phyloP scores from a whole-genome alignment of 768 basidiomycete genomes.

The Hypholoma fasciculare region DNA sequence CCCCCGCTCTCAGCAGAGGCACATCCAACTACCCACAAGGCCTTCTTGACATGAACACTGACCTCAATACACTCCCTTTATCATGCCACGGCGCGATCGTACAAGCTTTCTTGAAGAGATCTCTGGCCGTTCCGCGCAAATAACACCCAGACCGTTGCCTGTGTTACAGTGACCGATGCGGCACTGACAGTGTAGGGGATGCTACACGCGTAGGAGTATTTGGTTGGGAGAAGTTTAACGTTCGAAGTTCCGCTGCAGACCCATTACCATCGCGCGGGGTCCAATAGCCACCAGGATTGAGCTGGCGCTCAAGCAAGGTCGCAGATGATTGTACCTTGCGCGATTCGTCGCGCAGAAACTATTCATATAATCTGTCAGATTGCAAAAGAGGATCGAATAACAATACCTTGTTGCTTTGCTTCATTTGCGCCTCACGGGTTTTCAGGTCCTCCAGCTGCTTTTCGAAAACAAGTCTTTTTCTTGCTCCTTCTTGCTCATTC shows the following conservation, averaged over 20 bases:
- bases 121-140: too few species aligned
- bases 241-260: constrained; percentile 43
- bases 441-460: constrained; percentile 74
- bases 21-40: too few species aligned
- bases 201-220: constrained; percentile 34
- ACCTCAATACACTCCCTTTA: too few species aligned
- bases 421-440: constrained; percentile 66
- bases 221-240: constrained; percentile 31
- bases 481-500: constrained; percentile 36
- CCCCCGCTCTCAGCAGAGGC: too few species aligned
- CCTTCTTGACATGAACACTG: too few species aligned
- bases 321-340: constrained; percentile 95
- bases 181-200: constrained; percentile 35
- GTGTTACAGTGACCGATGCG: constrained; percentile 19
- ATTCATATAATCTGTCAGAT: background rate
- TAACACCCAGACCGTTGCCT: too few species aligned
- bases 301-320: constrained; percentile 83
- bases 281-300: constrained; percentile 97
- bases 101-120: too few species aligned
- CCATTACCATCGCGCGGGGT: constrained; percentile 43
- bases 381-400: too few species aligned
- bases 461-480: constrained; percentile 58
- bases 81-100: too few species aligned
- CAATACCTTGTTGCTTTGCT: constrained; percentile 80
- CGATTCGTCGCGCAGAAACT: constrained; percentile 92